Percentiles rank a stretch among this genome's conserved stretches.
Conservation (phyloP, 2,329 filamentous ascomycete genomes). For the Fonsecaea pedrosoi region DNA sequence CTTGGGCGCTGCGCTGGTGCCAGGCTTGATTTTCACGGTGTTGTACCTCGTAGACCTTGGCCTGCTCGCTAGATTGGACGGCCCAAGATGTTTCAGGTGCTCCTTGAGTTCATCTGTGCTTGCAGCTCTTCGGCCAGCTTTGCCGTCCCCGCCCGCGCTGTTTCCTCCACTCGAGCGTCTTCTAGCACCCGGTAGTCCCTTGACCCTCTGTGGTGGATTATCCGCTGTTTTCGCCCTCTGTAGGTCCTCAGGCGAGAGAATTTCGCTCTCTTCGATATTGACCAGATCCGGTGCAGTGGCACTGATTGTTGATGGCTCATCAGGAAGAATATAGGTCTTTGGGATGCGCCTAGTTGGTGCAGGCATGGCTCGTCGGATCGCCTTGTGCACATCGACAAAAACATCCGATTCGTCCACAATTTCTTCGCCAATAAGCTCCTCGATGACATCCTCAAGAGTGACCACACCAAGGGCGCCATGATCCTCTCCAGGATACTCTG, state of each 20-base stretch:
- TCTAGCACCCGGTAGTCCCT: conserved; percentile 35
- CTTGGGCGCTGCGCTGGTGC: conserved; percentile 45
- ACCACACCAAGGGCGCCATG: conserved; percentile 91
- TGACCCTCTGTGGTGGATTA: conserved; percentile 44
- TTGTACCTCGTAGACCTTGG: conserved; percentile 67
- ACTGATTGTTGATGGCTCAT: conserved; percentile 42
- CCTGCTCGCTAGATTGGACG: conserved; percentile 66
- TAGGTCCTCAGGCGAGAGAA: conserved; percentile 40
- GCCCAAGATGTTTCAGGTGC: conserved; percentile 68
- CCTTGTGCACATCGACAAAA: conserved; percentile 97
- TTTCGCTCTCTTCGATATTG: conserved; percentile 56
- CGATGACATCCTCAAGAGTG: conserved; percentile 96
- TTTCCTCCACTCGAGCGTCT: conserved; percentile 46
- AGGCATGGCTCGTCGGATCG: conserved; percentile 84
- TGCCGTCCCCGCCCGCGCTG: conserved; percentile 41
- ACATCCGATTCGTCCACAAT: conserved; percentile 99
- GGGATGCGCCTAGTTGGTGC: conserved; percentile 78
- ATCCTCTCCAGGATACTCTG: conserved; percentile 86
- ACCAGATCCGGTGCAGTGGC: conserved; percentile 45
- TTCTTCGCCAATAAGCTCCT: conserved; percentile 98
- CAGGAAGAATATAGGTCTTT: conserved; percentile 60
- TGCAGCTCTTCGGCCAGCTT: conserved; percentile 55
- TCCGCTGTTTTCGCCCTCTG: conserved; percentile 36
- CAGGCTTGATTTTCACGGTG: conserved; percentile 71
- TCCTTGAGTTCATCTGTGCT: conserved; percentile 63